Evolutionary conservation across 2,329 filamentous ascomycete species (phyloP).

Genomic region (Penicillium sp.): DNA sequence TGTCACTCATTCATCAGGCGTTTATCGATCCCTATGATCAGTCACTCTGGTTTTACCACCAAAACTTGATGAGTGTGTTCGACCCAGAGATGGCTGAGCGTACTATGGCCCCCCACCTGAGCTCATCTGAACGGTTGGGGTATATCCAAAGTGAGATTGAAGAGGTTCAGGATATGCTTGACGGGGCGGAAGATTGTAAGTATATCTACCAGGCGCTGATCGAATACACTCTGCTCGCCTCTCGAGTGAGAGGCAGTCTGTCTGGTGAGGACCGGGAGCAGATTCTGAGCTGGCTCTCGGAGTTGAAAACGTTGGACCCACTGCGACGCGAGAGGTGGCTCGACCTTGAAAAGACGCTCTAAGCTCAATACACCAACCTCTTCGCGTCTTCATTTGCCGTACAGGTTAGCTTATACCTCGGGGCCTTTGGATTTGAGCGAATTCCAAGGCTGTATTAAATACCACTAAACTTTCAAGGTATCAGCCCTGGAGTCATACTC

Average conservation of each 20-base stretch:
- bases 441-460: too few species aligned
- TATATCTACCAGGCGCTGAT: conserved; percentile 89
- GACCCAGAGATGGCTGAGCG: conserved; percentile 52
- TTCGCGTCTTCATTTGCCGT: too few species aligned
- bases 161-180: conserved; percentile 68
- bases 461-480: too few species aligned
- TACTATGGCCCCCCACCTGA: conserved; percentile 67
- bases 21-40: conserved; percentile 93
- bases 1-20: conserved; percentile 73
- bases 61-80: conserved; percentile 76
- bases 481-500: too few species aligned
- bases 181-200: conserved; percentile 72
- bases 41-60: conserved; percentile 96
- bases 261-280: conserved; percentile 47
- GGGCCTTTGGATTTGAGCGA: too few species aligned
- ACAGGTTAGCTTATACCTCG: too few species aligned
- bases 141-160: conserved; percentile 73
- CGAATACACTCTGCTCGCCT: conserved; percentile 67
- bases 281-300: conserved; percentile 61
- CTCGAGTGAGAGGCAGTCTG: conserved; percentile 52
- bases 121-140: conserved; percentile 59
- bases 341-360: conserved; percentile 61
- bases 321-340: conserved; percentile 74
- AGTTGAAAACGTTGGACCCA: conserved; percentile 70
- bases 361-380: conserved; percentile 14